These are phyloP conservation scores for Aspergillus nomiae DNA, from an alignment of 2,329 filamentous ascomycete genomes.

Conservation along the genomic window DNA sequence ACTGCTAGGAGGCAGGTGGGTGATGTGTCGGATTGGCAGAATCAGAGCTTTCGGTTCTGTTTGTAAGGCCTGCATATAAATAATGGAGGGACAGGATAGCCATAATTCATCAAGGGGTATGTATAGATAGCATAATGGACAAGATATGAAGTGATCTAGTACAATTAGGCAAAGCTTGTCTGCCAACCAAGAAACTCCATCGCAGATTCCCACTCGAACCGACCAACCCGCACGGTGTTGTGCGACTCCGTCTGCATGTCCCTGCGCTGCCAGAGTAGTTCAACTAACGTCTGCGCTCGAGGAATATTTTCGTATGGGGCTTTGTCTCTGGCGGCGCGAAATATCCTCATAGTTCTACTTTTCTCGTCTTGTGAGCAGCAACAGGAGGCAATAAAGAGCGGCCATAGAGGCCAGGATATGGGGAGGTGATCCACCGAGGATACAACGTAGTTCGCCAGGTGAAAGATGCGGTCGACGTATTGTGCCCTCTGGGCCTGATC, in stretches of 20 bases:
- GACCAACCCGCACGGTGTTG: neutral
- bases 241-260: neutral
- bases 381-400: neutral
- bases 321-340: neutral
- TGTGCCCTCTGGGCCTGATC: neutral
- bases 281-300: neutral
- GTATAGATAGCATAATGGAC: neutral
- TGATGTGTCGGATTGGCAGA: constrained; percentile 14
- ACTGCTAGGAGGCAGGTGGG: neutral
- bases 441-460: neutral
- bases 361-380: neutral
- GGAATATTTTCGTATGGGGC: neutral
- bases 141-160: neutral
- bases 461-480: neutral
- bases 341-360: neutral
- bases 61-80: neutral
- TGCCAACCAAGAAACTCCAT: neutral
- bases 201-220: neutral
- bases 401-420: neutral
- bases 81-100: neutral
- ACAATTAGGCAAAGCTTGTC: neutral
- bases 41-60: constrained; percentile 11
- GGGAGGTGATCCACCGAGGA: neutral
- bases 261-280: neutral
- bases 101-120: neutral